Evolutionary conservation across 768 basidiomycete species (phyloP), one percentile per base, ranked within the genome.

Genomic region (Gloeopeniophorella convolvens): DNA sequence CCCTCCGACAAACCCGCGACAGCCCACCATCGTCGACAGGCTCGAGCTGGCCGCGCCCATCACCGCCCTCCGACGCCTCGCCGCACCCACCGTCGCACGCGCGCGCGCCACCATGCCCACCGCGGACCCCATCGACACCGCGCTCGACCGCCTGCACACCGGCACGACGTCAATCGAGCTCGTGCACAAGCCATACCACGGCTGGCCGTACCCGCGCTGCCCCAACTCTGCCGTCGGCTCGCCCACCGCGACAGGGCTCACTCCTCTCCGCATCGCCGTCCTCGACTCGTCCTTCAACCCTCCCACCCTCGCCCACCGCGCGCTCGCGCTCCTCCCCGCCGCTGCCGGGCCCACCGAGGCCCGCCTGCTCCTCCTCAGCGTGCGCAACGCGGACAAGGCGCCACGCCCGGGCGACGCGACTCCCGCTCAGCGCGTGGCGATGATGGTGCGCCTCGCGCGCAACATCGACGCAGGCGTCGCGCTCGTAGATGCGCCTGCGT

Each of bases 201-300:
- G 60, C 26, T 91, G 89, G 89, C 89, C 89, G 9, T 61, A 79
- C 8, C 74, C 70, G 3, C 66, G 63, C 28, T 27, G 56, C 18
- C 27, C 54, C 23, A 16, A 42, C 5, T 9, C 56, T 48, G 42
- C 41, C 15, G 49, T 52, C 13, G n/a, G 33, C 21, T 45, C 28
- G 26, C 62, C 64, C 3, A 5, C 18, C 28, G 32, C 39, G 3
- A 34, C 44, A 12, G 21, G 27, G 44, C 5, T 13, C 27, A 31
- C 45, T 34, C 2, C 62, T 8, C 45, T 82, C 30, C 74, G 72
- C 45, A 74, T 94, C 40, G 75, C 85, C 3, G 71, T 94, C n/a
- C 74, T 96, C 32, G 94, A 96, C 60, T 85, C 91, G 1, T 93
- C 90, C 1, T 97, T 89, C 70, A 95, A 97, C 61, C 93, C 93